A percentile compares a stretch with the other conserved stretches of the same genome.
Conservation (phyloP, 2,329 filamentous ascomycete genomes). For the Trichoderma hamatum region DNA sequence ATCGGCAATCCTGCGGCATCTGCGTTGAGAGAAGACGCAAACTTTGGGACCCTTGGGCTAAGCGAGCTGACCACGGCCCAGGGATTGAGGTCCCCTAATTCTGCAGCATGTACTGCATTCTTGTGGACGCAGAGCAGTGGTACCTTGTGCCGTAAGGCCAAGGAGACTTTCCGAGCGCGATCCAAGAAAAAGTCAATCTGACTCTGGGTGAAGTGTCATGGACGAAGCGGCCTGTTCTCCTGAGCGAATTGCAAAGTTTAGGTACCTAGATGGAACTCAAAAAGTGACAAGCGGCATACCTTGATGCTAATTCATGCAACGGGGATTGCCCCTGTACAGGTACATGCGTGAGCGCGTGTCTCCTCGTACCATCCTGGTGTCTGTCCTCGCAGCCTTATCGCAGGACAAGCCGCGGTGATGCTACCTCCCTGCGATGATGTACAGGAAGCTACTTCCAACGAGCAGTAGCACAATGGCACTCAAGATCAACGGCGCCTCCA, state of each 20-base stretch:
- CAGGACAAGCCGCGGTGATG: not conserved
- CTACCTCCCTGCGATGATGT: not conserved
- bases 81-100: not conserved
- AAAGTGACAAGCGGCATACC: slow-evolving; percentile 10
- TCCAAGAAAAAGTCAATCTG: slow-evolving; percentile 5
- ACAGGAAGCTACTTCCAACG: not conserved
- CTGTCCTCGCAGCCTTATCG: slow-evolving; percentile 16
- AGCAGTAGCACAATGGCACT: not conserved
- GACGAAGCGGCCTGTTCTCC: not conserved
- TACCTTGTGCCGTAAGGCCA: not conserved
- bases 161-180: slow-evolving; percentile 4
- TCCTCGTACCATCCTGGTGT: slow-evolving; percentile 8
- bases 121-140: not conserved
- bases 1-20: slow-evolving; percentile 1
- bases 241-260: not conserved
- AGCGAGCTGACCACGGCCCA: not conserved
- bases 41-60: slow-evolving; percentile 3
- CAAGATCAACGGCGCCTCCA: not conserved
- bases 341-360: not conserved
- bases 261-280: not conserved
- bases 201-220: not conserved
- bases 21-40: not conserved
- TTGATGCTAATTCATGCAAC: slow-evolving; percentile 1
- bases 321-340: not conserved
- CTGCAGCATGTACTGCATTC: not conserved